phyloP scores from a whole-genome alignment of 805 yeast genomes.

The Candida methanosorbosa region DNA sequence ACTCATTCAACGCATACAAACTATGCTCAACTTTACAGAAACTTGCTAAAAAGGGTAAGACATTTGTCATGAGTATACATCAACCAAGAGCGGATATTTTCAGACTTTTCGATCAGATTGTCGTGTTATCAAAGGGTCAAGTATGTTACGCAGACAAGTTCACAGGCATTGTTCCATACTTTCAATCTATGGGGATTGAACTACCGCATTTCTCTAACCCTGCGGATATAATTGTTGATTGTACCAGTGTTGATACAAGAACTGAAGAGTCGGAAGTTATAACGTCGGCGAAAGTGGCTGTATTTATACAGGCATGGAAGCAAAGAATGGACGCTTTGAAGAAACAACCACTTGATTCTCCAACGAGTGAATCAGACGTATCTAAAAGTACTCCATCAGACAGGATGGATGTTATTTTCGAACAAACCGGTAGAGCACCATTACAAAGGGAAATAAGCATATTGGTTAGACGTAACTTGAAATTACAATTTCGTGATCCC shows the following conservation, averaged over 20 bases:
- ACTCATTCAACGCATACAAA: slow-evolving; percentile 64
- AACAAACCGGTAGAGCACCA: slow-evolving; percentile 28
- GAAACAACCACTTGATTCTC: slow-evolving; percentile 1
- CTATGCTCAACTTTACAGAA: slow-evolving; percentile 53
- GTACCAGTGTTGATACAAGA: slow-evolving; percentile 48
- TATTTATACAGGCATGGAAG: slow-evolving; percentile 31
- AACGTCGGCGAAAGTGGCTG: slow-evolving; percentile 25
- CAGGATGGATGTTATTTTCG: slow-evolving; percentile 7
- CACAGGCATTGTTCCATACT: slow-evolving; percentile 36
- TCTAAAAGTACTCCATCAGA: background rate
- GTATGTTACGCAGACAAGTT: slow-evolving; percentile 37
- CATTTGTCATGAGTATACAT: slow-evolving; percentile 70
- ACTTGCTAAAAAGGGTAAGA: slow-evolving; percentile 52
- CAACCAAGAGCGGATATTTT: slow-evolving; percentile 80
- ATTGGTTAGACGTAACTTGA: slow-evolving; percentile 34
- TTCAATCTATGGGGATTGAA: slow-evolving; percentile 33
- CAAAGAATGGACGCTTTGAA: slow-evolving; percentile 8
- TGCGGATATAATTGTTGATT: slow-evolving; percentile 51
- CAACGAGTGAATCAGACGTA: background rate
- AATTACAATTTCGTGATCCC: slow-evolving; percentile 42
- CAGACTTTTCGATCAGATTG: slow-evolving; percentile 55
- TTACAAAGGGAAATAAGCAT: slow-evolving; percentile 34
- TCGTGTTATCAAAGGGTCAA: slow-evolving; percentile 58
- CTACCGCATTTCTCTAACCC: slow-evolving; percentile 43
- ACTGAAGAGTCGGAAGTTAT: slow-evolving; percentile 24